A percentile compares a stretch with the other conserved stretches of the same genome.
Conservation (phyloP, 805 yeast species). For the Spencermartinsiella europaea region DNA sequence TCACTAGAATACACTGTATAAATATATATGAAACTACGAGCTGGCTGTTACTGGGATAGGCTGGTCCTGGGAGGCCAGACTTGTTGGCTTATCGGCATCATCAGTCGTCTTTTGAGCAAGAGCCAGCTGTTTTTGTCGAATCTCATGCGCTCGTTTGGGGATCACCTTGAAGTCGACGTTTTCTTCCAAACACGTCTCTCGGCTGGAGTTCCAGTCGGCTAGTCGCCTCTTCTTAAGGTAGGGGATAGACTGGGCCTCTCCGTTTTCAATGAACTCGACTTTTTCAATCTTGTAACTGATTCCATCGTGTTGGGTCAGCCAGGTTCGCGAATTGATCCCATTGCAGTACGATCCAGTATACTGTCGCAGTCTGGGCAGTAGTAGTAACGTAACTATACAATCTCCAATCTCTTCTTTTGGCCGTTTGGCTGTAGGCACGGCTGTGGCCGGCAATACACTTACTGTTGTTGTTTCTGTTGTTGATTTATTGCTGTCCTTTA, state of each 20-base stretch:
- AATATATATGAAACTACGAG: too few relatives aligned
- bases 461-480: too few relatives aligned
- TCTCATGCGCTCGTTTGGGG: slow-evolving; percentile 5
- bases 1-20: too few relatives aligned
- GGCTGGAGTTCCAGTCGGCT: slow-evolving; percentile 27
- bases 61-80: too few relatives aligned
- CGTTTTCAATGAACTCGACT: slow-evolving; percentile 36
- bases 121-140: background rate
- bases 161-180: slow-evolving; percentile 13
- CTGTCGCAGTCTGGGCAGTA: slow-evolving; percentile 62
- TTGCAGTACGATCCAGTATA: slow-evolving; percentile 65
- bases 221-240: slow-evolving; percentile 28
- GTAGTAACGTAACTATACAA: slow-evolving; percentile 49
- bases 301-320: slow-evolving; percentile 77
- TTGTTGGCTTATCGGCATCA: too few relatives aligned
- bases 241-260: slow-evolving; percentile 32
- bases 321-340: slow-evolving; percentile 68
- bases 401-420: slow-evolving; percentile 37
- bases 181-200: slow-evolving; percentile 9
- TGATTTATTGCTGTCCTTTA: background rate
- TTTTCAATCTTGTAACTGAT: slow-evolving; percentile 59
- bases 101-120: too few relatives aligned
- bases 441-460: background rate
- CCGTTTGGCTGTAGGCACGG: background rate
- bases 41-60: too few relatives aligned